These are phyloP conservation scores for Jacaranda copaia DNA, from an alignment of 257 asterid genomes.

Conservation along the genomic window DNA sequence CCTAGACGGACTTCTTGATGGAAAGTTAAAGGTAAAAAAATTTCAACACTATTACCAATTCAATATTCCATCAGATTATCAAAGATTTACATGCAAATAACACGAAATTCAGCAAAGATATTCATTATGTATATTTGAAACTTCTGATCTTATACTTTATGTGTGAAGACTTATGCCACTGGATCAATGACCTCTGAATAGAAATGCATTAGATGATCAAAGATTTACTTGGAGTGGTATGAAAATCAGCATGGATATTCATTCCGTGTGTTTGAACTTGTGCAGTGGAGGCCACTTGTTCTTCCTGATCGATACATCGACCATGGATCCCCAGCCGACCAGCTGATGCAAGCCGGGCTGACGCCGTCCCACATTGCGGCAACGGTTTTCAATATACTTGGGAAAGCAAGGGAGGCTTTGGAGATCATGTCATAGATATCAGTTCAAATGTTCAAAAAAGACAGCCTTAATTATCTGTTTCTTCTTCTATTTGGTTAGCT, in stretches of 20 bases:
- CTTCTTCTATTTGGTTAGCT: not conserved
- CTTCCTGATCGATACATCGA: constrained; percentile 79
- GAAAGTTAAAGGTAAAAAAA: constrained; percentile 55
- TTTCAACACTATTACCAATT: not conserved
- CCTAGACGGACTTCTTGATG: constrained; percentile 70
- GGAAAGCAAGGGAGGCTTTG: constrained; percentile 65
- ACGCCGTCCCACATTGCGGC: constrained; percentile 69
- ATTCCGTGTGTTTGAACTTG: not conserved
- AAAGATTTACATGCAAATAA: too few species aligned
- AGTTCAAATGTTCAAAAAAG: not conserved
- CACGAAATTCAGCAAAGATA: not conserved
- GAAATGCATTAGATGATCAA: too few species aligned
- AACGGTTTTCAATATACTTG: constrained; percentile 61
- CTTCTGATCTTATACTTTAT: not conserved
- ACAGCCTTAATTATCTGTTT: not conserved
- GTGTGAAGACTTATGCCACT: too few species aligned
- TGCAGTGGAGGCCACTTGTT: constrained; percentile 80
- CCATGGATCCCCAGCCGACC: constrained; percentile 70
- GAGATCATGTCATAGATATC: constrained; percentile 54
- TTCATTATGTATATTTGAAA: not conserved
- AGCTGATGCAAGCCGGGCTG: constrained; percentile 61
- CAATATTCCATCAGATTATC: not conserved
- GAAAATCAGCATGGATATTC: not conserved
- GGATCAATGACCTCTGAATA: too few species aligned
- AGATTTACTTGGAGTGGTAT: too few species aligned